Conservation (phyloP, 108 stramenopile species). For the Cylindrotheca fusiformis region DNA sequence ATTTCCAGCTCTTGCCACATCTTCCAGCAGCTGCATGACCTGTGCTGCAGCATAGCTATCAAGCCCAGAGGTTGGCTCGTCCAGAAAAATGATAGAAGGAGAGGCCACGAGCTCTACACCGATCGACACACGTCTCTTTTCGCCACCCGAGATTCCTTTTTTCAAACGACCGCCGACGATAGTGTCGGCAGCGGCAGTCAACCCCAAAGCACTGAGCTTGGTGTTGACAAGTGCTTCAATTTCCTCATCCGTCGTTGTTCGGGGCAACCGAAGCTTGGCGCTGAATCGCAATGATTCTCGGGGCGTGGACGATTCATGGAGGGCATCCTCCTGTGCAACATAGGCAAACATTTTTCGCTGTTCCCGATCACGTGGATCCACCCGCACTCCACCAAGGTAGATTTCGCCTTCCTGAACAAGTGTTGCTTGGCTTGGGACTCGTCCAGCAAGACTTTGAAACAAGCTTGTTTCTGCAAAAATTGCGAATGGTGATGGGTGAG, state of each 20-base stretch:
- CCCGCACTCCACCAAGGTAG: slow-evolving; percentile 28
- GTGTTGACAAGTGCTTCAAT: slow-evolving; percentile 54
- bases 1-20: slow-evolving; percentile 43
- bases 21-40: slow-evolving; percentile 46
- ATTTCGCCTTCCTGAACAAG: slow-evolving; percentile 36
- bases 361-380: slow-evolving; percentile 42
- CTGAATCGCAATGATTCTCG: slow-evolving; percentile 71
- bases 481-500: neutral
- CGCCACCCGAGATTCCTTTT: slow-evolving; percentile 51
- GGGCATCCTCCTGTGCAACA: slow-evolving; percentile 72
- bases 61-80: slow-evolving; percentile 52
- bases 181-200: slow-evolving; percentile 41
- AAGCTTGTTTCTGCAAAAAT: slow-evolving; percentile 45
- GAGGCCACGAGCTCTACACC: slow-evolving; percentile 44
- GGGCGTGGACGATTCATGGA: slow-evolving; percentile 63
- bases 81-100: slow-evolving; percentile 48
- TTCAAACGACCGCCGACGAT: slow-evolving; percentile 47
- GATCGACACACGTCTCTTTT: slow-evolving; percentile 45
- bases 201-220: slow-evolving; percentile 62
- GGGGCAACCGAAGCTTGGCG: slow-evolving; percentile 59
- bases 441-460: slow-evolving; percentile 64
- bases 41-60: slow-evolving; percentile 51
- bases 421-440: slow-evolving; percentile 10
- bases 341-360: slow-evolving; percentile 63
- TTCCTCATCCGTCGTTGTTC: slow-evolving; percentile 40